Evolutionary conservation across 1,284 basidiomycete genomes (phyloP), one percentile per base, ranked within the genome.

Genomic region (Ceratobasidium sp.): DNA sequence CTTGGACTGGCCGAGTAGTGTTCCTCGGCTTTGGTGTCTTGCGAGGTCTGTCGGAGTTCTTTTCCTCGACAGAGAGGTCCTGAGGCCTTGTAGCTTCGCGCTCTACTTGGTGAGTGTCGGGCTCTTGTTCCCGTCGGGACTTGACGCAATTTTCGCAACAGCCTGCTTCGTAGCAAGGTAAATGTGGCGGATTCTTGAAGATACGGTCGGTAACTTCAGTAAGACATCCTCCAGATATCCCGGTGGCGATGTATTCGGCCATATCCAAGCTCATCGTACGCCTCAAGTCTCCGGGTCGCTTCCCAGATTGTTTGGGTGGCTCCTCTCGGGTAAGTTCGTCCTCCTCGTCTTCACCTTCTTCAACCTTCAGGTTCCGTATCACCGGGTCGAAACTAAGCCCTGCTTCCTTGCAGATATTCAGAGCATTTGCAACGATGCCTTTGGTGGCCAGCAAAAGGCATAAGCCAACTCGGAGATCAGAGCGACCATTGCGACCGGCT

Each of bases 211-310:
- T 60, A 5, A 64, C 35, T 23, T 8, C 41, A 8, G 60, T 38
- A 4, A 41, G 35, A 41, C 64, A 66, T 3, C 64, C 64, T 12
- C 64, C 64, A 46, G 46, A 7, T 3, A 10, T n/a, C 7, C 64
- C 64, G 48, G 44, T 66, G 8, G 64, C 64, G 48, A 66, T 66
- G n/a, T 66, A 66, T 27, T 46, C 41, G n/a, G 64, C 64, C 64
- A 66, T 66, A 41, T 27, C 64, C 14, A 66, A 33, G 59, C 59
- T 60, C 59, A 60, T 60, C 5, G 59, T 35, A 20, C 59, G 59
- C 33, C 38, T 60, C 5, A 33, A 60, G 59, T 16, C 20, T 35
- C 33, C 35, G 18, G 35, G 35, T 5, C 35, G 30, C n/a, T n/a
- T n/a, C 35, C 38, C 59, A 16, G 30, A 14, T 7, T 14, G 8